These are phyloP conservation scores for Colletotrichum tanaceti DNA, from an alignment of 2,329 filamentous ascomycete genomes.

Conservation along the genomic window DNA sequence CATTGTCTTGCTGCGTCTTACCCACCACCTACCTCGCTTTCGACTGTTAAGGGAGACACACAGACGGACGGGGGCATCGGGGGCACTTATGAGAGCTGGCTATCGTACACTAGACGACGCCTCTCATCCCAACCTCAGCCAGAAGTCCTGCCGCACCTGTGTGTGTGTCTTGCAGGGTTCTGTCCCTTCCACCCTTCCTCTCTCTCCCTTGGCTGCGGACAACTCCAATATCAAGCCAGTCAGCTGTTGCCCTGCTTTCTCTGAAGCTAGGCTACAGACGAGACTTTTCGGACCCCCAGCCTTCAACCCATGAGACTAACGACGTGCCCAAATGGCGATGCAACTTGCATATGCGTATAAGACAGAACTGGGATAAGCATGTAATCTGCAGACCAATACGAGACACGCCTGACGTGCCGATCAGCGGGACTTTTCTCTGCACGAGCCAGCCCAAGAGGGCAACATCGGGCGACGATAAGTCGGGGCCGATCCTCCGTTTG, in stretches of 20 bases:
- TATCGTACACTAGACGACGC: background rate
- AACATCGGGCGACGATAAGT: constrained; percentile 3
- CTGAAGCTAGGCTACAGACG: background rate
- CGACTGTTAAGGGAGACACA: background rate
- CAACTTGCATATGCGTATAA: background rate
- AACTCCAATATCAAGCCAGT: background rate
- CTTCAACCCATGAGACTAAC: constrained; percentile 2
- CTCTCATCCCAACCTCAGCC: background rate
- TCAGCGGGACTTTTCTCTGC: constrained; percentile 19
- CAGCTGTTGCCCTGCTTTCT: background rate
- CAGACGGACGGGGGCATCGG: background rate
- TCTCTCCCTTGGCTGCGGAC: background rate
- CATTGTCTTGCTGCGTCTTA: constrained; percentile 5
- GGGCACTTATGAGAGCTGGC: background rate
- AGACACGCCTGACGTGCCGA: constrained; percentile 31
- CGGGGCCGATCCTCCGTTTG: constrained; percentile 14
- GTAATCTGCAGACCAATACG: constrained; percentile 30
- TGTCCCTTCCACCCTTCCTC: background rate
- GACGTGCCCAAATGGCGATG: background rate
- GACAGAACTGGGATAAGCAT: constrained; percentile 24
- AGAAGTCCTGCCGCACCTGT: background rate
- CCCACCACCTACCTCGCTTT: background rate
- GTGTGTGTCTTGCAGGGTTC: background rate
- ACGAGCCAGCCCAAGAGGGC: constrained; percentile 16
- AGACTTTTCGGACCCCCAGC: background rate